Base-by-base conservation (phyloP, 345 rosid genomes). In the Boechera divaricarpa region DNA sequence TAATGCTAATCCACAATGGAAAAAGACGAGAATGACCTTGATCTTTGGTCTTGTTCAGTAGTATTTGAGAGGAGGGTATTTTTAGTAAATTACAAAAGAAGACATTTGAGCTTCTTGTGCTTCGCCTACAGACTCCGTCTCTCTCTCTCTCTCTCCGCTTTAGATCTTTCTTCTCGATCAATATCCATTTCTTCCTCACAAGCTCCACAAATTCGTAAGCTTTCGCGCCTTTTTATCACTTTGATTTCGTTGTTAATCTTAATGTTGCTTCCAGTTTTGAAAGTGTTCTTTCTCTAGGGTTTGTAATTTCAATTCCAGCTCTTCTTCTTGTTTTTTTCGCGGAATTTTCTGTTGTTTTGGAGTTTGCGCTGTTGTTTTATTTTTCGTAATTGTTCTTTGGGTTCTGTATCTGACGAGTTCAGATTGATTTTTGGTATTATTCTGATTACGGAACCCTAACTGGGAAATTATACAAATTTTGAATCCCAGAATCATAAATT, bases 201-300 rank as follows among this genome's bases (percentile, higher is more conserved):
- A 62, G 58, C 70, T 77, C 41, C 2, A 15, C 8, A n/a, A 58
- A 47, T 49, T 67, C 51, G 80, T 76, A 76, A 76, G 80, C 60
- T 42, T 70, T 55, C 51, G 49, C 41, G 70, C 64, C 71, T 63
- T 77, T 77, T 38, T 13, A 0, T 53, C 53, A 52, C 2, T 74
- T 64, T 53, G 8, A 61, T 59, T 35, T 18, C 8, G 6, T 62
- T 33, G 5, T 7, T 36, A 31, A 10, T 35, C 1, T 10, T 4
- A 49, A 38, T 67, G 12, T 2, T 58, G 13, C 44, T 75, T 67
- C 31, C 78, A 4, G 1, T 54, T 28, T 70, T 55, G 11, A 29
- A 53, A 70, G 13, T 55, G 33, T 54, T 51, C 5, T 51, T 24
- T 62, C 45, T 62, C 3, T 60, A 24, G 49, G 52, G 74, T 77